Conservation (phyloP, 73 alveolate species). For the Paramecium bursaria region DNA sequence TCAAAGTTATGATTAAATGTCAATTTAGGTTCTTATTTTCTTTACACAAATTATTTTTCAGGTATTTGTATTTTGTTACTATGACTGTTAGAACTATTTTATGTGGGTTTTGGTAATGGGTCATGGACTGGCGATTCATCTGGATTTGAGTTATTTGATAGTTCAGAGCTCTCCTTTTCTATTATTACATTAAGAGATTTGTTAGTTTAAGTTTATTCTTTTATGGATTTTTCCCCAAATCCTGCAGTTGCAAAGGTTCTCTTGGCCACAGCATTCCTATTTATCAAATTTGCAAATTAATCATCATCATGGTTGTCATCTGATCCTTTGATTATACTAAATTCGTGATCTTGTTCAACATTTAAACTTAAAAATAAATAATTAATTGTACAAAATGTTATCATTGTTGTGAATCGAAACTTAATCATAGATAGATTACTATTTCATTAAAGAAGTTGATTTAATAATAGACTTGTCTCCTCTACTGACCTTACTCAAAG, state of each 20-base stretch:
- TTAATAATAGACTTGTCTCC: conserved; percentile 35
- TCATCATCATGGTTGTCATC: not conserved
- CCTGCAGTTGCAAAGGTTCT: conserved; percentile 60
- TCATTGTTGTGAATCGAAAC: conserved; percentile 1
- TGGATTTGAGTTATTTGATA: not conserved
- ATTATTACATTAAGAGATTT: conserved; percentile 8
- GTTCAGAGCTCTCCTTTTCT: conserved; percentile 18
- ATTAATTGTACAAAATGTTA: not conserved
- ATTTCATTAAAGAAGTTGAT: conserved; percentile 50
- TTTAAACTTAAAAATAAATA: not conserved
- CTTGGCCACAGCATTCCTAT: conserved; percentile 3
- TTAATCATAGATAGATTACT: conserved; percentile 19
- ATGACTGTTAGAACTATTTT: too few relatives aligned
- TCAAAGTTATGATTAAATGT: conserved; percentile 51
- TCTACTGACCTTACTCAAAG: conserved; percentile 11
- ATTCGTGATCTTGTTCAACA: conserved; percentile 23
- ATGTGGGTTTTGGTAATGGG: too few relatives aligned
- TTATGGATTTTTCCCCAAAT: not conserved
- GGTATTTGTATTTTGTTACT: too few relatives aligned
- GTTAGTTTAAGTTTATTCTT: not conserved
- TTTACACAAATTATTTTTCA: not conserved
- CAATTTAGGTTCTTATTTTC: conserved; percentile 43
- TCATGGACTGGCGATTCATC: too few relatives aligned
- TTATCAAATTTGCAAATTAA: not conserved
- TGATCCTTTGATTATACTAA: not conserved